phyloP scores from a whole-genome alignment of 768 basidiomycete species.

The Rhodotorula diobovata region DNA sequence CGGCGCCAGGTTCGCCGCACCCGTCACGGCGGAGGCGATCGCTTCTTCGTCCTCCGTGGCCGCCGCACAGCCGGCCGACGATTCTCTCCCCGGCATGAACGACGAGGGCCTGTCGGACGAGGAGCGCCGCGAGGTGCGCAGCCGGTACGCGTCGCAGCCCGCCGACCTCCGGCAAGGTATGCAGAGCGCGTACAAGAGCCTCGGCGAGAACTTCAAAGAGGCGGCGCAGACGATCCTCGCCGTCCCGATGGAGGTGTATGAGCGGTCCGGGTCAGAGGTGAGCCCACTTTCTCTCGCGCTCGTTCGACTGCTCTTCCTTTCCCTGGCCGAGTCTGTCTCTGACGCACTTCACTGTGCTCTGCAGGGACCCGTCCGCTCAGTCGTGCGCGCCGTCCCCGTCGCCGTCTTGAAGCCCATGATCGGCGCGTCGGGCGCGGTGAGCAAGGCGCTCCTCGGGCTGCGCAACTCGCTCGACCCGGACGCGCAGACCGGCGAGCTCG shows the following conservation, averaged over 20 bases:
- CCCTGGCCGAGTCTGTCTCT: neutral
- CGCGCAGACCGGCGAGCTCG: constrained; percentile 66
- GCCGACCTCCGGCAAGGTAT: constrained; percentile 76
- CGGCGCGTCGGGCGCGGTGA: constrained; percentile 91
- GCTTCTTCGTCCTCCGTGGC: too few species aligned
- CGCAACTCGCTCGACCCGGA: constrained; percentile 89
- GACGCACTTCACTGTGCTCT: neutral
- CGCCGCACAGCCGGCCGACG: too few species aligned
- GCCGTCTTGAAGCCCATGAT: constrained; percentile 98
- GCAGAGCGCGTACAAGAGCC: constrained; percentile 81
- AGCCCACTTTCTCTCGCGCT: constrained; percentile 44
- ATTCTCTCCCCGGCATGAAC: neutral
- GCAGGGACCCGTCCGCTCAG: constrained; percentile 86
- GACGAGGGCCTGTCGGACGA: constrained; percentile 13
- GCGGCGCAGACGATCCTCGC: constrained; percentile 98
- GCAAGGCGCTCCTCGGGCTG: constrained; percentile 88
- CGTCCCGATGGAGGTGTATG: constrained; percentile 98
- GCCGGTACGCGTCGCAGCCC: constrained; percentile 90
- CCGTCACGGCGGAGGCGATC: constrained; percentile 4
- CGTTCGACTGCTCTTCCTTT: constrained; percentile 9
- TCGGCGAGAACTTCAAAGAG: constrained; percentile 78
- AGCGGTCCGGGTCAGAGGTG: constrained; percentile 85
- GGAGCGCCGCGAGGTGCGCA: constrained; percentile 46
- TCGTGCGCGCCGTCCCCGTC: constrained; percentile 93
- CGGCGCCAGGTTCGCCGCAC: constrained; percentile 5